Conservation (phyloP, 495 filamentous ascomycete genomes). For the Tuber brumale region DNA sequence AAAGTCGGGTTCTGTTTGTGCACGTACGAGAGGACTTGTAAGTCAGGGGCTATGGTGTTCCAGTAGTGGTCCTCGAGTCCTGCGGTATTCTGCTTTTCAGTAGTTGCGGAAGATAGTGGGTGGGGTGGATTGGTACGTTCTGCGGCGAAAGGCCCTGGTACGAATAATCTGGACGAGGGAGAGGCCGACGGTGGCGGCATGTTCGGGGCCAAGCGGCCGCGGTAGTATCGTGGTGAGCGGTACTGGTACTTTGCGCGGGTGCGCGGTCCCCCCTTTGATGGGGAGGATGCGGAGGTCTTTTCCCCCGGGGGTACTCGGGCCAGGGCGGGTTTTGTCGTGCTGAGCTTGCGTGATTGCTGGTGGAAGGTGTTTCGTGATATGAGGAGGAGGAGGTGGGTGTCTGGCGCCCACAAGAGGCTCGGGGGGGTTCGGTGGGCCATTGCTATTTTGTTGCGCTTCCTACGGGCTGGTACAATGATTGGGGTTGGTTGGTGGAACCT, state of each 20-base stretch:
- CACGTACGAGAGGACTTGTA: constrained; percentile 79
- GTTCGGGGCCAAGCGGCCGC: constrained; percentile 87
- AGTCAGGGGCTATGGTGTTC: constrained; percentile 76
- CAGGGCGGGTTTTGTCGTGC: constrained; percentile 10
- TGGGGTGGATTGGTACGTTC: constrained; percentile 50
- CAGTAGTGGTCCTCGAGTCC: constrained; percentile 78
- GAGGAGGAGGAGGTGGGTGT: constrained; percentile 2
- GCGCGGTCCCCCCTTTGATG: constrained; percentile 19
- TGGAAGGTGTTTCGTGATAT: constrained; percentile 7
- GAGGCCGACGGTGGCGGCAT: constrained; percentile 76
- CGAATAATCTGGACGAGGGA: constrained; percentile 76
- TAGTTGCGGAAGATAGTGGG: not conserved
- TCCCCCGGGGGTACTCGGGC: constrained; percentile 1
- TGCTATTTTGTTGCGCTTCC: not conserved
- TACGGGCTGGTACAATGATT: not conserved
- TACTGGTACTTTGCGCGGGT: constrained; percentile 60
- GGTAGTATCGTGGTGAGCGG: constrained; percentile 84
- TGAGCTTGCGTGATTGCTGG: constrained; percentile 9
- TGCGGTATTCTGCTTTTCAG: not conserved
- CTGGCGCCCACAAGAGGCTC: constrained; percentile 1
- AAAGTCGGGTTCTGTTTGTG: constrained; percentile 70
- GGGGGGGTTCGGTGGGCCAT: constrained; percentile 27
- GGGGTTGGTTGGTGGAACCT: not conserved
- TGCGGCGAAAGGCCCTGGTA: constrained; percentile 87
- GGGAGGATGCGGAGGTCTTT: constrained; percentile 35